phyloP scores from a whole-genome alignment of 495 filamentous ascomycete genomes.

The Penicillium daleae region DNA sequence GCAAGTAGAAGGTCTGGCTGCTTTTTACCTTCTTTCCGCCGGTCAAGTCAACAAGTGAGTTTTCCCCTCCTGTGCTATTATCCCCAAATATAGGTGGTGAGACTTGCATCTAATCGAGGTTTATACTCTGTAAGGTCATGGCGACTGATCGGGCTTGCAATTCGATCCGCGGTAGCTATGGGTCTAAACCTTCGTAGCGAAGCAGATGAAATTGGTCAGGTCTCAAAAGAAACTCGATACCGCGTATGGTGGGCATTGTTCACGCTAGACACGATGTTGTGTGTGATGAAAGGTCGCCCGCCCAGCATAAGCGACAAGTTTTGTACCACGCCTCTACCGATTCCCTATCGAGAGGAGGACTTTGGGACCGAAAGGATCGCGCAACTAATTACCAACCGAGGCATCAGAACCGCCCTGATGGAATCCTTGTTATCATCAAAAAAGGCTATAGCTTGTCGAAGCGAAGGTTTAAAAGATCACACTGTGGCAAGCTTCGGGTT shows the following conservation, averaged over 20 bases:
- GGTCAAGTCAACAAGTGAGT: constrained; percentile 60
- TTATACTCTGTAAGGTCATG: constrained; percentile 9
- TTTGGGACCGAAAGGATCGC: constrained; percentile 34
- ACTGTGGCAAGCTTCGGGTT: not conserved
- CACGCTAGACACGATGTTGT: constrained; percentile 59
- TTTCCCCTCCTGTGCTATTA: no score
- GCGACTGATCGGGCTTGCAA: constrained; percentile 58
- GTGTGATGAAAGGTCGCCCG: constrained; percentile 64
- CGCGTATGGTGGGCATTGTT: constrained; percentile 58
- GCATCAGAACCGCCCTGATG: constrained; percentile 25
- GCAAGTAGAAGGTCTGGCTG: constrained; percentile 51
- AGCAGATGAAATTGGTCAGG: constrained; percentile 45
- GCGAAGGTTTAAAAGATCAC: not conserved
- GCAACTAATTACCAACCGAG: constrained; percentile 37
- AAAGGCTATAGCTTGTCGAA: constrained; percentile 1
- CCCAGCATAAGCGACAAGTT: constrained; percentile 53
- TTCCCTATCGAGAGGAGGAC: constrained; percentile 56
- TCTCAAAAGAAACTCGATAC: constrained; percentile 51
- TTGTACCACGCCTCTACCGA: constrained; percentile 56
- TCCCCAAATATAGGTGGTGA: no score
- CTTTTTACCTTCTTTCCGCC: constrained; percentile 57
- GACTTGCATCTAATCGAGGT: not conserved
- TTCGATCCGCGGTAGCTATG: constrained; percentile 60
- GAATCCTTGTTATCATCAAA: constrained; percentile 17
- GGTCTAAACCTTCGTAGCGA: constrained; percentile 67